Evolutionary conservation across 305 asterid genomes (phyloP), one percentile per base, ranked within the genome.

Genomic region (Rubia tinctorum): DNA sequence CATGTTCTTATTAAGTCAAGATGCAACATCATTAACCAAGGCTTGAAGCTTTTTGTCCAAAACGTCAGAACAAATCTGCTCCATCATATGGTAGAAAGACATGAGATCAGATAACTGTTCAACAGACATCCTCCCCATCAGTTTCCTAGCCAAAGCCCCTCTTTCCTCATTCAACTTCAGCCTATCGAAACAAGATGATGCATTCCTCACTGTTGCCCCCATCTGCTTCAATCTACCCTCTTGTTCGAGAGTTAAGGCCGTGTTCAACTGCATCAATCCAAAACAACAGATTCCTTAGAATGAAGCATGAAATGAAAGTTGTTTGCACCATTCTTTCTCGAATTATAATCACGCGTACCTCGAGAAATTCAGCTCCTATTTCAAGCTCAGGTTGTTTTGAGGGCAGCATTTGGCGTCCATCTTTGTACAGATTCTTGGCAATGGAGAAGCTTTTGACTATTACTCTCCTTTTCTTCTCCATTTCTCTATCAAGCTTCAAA

Each of bases 311-410:
- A n/a, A n/a, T n/a, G n/a, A n/a, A n/a, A 63, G 11, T 5, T 14
- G 0, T 6, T 14, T 13, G 0, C 15, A 10, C 43, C 10, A 23
- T 60, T 60, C 37, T 60, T 60, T 63, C 5, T 18, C 22, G 30
- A 40, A 37, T 7, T 30, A 34, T 1, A 45, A 30, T 14, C 30
- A 22, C 2, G 39, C 42, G 34, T 82, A 90, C 98, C 96, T 91
- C 92, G 27, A 93, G 92, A 80, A 93, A 93, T 77, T 91, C 89
- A 14, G 96, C 97, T 71, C 97, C 98, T 0, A 86, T 89, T 68
- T 84, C 89, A 2, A 91, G 95, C 66, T 91, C 97, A 7, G 95
- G 69, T 77, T 78, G 14, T 53, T 68, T 42, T 72, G 71, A 66
- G 13, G 55, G 37, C 22, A 34, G 37, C 71, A 42, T 84, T 44